These are phyloP conservation scores for Paramecium caudatum DNA, from an alignment of 73 alveolate species.

Conservation along the genomic window DNA sequence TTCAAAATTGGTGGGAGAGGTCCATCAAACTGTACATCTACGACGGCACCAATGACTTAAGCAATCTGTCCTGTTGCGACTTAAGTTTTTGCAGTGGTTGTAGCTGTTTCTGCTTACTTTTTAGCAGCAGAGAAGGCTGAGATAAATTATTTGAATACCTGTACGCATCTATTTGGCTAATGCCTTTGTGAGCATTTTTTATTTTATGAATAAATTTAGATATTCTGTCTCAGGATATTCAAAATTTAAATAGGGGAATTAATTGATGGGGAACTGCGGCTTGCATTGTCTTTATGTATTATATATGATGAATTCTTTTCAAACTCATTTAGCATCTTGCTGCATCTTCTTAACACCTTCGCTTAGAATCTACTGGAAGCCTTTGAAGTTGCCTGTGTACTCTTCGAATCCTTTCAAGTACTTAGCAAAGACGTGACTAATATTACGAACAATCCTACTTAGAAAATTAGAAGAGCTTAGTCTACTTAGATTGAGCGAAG, in stretches of 20 bases:
- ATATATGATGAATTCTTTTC: not conserved
- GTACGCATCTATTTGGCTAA: slow-evolving; percentile 59
- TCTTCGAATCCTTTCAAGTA: slow-evolving; percentile 42
- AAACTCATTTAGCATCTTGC: slow-evolving; percentile 21
- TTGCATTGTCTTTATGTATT: not conserved
- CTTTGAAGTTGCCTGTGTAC: slow-evolving; percentile 1
- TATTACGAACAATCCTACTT: not conserved
- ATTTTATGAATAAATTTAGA: slow-evolving; percentile 1
- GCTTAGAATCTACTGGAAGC: not conserved
- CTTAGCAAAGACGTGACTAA: slow-evolving; percentile 10
- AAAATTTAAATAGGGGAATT: slow-evolving; percentile 22
- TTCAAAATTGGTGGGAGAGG: slow-evolving; percentile 96
- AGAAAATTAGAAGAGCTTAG: slow-evolving; percentile 55
- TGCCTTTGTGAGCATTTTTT: slow-evolving; percentile 64
- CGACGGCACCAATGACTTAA: slow-evolving; percentile 99
- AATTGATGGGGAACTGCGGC: not conserved
- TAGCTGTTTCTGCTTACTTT: slow-evolving; percentile 69
- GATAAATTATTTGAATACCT: slow-evolving; percentile 15
- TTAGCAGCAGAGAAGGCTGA: slow-evolving; percentile 69
- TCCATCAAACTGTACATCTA: slow-evolving; percentile 97
- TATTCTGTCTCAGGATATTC: slow-evolving; percentile 34
- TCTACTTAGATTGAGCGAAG: not conserved
- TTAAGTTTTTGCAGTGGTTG: not conserved
- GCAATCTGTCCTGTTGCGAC: slow-evolving; percentile 84
- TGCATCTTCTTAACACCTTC: slow-evolving; percentile 2